phyloP scores from a whole-genome alignment of 2,329 filamentous ascomycete species.

The Curvularia lunata region DNA sequence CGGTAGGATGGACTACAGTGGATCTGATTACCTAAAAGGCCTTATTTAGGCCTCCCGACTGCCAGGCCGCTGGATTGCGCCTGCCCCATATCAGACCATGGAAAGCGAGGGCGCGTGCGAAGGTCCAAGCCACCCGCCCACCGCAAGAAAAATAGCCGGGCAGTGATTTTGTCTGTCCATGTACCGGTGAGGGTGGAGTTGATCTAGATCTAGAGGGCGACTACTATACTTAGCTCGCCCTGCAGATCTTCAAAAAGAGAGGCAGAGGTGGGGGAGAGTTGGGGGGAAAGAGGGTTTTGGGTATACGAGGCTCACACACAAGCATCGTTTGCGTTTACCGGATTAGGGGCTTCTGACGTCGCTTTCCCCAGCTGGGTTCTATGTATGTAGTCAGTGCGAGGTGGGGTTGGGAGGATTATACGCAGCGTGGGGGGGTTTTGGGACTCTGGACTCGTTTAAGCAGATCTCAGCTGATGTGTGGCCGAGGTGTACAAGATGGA shows the following conservation, averaged over 20 bases:
- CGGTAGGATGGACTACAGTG: background rate
- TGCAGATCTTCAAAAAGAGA: background rate
- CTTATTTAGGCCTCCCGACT: background rate
- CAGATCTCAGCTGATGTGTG: background rate
- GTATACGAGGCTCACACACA: background rate
- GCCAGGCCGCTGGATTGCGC: background rate
- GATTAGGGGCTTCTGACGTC: background rate
- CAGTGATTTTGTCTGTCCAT: too few species aligned
- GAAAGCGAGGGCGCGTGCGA: background rate
- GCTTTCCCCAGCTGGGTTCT: background rate
- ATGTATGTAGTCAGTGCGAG: background rate
- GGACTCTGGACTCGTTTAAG: too few species aligned
- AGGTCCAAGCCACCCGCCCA: background rate
- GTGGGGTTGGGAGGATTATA: background rate
- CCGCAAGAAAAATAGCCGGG: background rate
- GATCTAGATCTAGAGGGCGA: background rate
- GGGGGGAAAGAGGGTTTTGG: background rate
- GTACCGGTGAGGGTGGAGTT: background rate
- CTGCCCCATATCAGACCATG: background rate
- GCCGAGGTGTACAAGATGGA: too few species aligned
- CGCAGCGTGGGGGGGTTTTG: background rate
- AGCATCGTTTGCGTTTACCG: background rate
- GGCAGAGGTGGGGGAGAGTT: too few species aligned
- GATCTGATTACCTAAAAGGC: background rate
- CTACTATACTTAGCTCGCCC: background rate